Base-by-base conservation (phyloP, 768 basidiomycete species). In the Zangia roseola region DNA sequence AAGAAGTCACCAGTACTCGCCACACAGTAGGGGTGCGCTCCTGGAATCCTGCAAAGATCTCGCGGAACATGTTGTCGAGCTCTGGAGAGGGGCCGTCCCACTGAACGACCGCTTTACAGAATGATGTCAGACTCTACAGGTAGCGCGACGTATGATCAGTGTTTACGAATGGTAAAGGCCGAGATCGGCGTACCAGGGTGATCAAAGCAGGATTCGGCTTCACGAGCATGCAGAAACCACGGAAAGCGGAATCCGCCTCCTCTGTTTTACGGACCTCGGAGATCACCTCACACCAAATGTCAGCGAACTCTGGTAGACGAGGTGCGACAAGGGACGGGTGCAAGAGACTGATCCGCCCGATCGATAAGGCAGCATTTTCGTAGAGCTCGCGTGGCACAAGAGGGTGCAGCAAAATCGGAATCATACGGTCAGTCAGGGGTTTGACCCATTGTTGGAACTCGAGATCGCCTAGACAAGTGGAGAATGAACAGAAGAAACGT, bases 261-360 rank as follows among this genome's bases (percentile, higher is more conserved):
- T 98, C 95, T 61, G 98, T 99, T 62, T 99, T 97, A 55, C 95
- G 86, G 67, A 99, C 98, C 70, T 98, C 97, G 65, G 93, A 93
- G 44, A 99, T 72, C 8, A 94, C 94, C 60, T 91, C 89, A 69
- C 95, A 97, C 97, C 97, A 99, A 14, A 89, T 84, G 66, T 91
- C 89, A 4, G 93, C 94, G 69, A 98, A 98, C 56, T 88, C 86
- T 0, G 83, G 79, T 24, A 97, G 73, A 62, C 93, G 85, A 19
- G 94, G 93, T 13, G 95, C 93, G 39, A 98, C 92, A 19, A 91
- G 69, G n/a, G 72, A 68, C 0, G 97, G 97, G 63, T 93, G 94
- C 76, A 94, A 92, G 50, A 98, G 75, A 6, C 95, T 94, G 49
- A 98, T 87, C 23, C 97, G 82, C 17, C 97, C 97, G 59, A 99